phyloP scores from a whole-genome alignment of 2,329 filamentous ascomycete species.

The Diaporthe sp. region DNA sequence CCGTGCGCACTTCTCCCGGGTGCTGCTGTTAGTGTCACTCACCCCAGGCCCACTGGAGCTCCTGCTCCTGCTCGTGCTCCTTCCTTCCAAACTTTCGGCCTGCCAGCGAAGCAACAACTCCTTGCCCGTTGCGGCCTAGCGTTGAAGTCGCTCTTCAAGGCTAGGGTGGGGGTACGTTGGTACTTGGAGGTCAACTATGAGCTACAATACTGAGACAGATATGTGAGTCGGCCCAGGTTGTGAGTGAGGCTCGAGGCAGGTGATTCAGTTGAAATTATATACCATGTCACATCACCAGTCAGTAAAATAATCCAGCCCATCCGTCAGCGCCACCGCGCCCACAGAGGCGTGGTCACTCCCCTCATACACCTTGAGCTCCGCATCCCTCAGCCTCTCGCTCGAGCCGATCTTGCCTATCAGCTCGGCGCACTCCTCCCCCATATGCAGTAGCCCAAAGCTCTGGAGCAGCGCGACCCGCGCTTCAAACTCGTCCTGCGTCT shows the following conservation, averaged over 20 bases:
- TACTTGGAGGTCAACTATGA: conserved; percentile 5
- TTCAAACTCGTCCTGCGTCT: conserved; percentile 45
- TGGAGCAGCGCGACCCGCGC: conserved; percentile 34
- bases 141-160: background rate
- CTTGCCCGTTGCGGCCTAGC: conserved; percentile 34
- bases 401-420: conserved; percentile 42
- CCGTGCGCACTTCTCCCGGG: background rate
- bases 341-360: conserved; percentile 46
- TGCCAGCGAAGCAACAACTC: conserved; percentile 39
- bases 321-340: conserved; percentile 44
- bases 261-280: background rate
- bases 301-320: conserved; percentile 47
- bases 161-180: background rate
- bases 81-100: conserved; percentile 35
- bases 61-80: conserved; percentile 4
- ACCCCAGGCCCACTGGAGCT: background rate
- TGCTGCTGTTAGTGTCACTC: background rate
- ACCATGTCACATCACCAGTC: conserved; percentile 42
- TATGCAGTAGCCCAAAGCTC: conserved; percentile 38
- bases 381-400: conserved; percentile 43
- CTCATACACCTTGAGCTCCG: conserved; percentile 45
- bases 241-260: background rate
- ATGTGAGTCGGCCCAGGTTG: background rate
- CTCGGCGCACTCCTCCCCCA: conserved; percentile 44
- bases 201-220: background rate